phyloP scores from a whole-genome alignment of 2,329 filamentous ascomycete species.

The Aotearoamyces nothofagi region DNA sequence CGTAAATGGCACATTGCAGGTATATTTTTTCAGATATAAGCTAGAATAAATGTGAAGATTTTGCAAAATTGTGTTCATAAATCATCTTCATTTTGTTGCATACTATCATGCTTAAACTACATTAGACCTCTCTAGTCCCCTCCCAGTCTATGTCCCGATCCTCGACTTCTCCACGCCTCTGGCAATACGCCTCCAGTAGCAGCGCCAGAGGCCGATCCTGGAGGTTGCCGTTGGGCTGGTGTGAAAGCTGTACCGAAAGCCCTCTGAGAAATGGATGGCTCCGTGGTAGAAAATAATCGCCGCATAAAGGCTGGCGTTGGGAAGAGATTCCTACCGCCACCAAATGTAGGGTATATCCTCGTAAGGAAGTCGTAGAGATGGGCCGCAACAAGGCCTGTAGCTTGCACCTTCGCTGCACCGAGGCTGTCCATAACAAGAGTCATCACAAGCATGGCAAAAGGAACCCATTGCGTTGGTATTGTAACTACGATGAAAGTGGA shows the following conservation, averaged over 20 bases:
- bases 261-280: slow-evolving; percentile 29
- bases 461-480: slow-evolving; percentile 69
- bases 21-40: too few relatives aligned
- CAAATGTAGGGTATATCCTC: slow-evolving; percentile 76
- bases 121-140: too few relatives aligned
- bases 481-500: slow-evolving; percentile 70
- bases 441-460: slow-evolving; percentile 63
- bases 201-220: slow-evolving; percentile 26
- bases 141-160: slow-evolving; percentile 46
- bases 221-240: slow-evolving; percentile 18
- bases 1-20: too few relatives aligned
- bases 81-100: too few relatives aligned
- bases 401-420: slow-evolving; percentile 41
- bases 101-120: too few relatives aligned
- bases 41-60: too few relatives aligned
- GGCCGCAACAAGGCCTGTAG: slow-evolving; percentile 70
- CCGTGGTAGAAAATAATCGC: slow-evolving; percentile 40
- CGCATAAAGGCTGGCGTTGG: slow-evolving; percentile 59
- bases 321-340: slow-evolving; percentile 65
- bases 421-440: slow-evolving; percentile 55
- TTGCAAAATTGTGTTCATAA: too few relatives aligned
- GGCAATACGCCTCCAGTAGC: slow-evolving; percentile 35
- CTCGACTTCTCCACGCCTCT: slow-evolving; percentile 48
- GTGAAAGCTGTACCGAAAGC: slow-evolving; percentile 48
- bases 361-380: slow-evolving; percentile 87